A percentile compares a stretch with the other conserved stretches of the same genome.
Conservation (phyloP, 2,329 filamentous ascomycete species). For the Reticulascus tulasneorum region DNA sequence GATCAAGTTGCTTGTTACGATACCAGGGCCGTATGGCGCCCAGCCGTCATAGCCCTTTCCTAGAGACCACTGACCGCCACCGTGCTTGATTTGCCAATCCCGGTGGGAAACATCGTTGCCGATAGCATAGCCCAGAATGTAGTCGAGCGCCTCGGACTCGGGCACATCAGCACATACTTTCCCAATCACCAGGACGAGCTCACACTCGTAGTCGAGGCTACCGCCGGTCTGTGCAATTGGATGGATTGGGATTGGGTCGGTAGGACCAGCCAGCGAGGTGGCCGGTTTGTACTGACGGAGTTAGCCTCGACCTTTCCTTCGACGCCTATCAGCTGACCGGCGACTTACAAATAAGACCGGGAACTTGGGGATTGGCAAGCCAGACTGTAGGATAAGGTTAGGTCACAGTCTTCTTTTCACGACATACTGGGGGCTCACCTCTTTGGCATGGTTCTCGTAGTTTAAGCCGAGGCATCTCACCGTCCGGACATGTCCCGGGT, state of each 20-base stretch:
- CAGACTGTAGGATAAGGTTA: constrained; percentile 45
- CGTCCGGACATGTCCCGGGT: constrained; percentile 58
- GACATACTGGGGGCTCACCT: too few relatives aligned
- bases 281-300: constrained; percentile 57
- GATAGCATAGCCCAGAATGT: constrained; percentile 70
- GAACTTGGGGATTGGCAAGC: constrained; percentile 64
- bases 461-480: constrained; percentile 69
- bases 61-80: constrained; percentile 66
- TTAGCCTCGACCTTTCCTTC: background rate
- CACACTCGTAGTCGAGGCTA: constrained; percentile 77
- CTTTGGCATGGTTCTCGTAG: constrained; percentile 67
- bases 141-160: constrained; percentile 62
- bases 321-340: too few relatives aligned
- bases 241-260: constrained; percentile 63
- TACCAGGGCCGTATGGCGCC: constrained; percentile 70
- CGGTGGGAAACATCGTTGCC: constrained; percentile 80
- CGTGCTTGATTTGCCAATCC: constrained; percentile 68
- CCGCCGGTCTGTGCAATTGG: constrained; percentile 58
- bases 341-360: constrained; percentile 64
- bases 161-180: constrained; percentile 62
- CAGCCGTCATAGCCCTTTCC: constrained; percentile 75
- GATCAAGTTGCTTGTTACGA: constrained; percentile 55
- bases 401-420: too few relatives aligned
- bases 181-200: constrained; percentile 70
- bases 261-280: constrained; percentile 61